Evolutionary conservation across 2,329 filamentous ascomycete species (phyloP).

Genomic region (Acarospora socialis): DNA sequence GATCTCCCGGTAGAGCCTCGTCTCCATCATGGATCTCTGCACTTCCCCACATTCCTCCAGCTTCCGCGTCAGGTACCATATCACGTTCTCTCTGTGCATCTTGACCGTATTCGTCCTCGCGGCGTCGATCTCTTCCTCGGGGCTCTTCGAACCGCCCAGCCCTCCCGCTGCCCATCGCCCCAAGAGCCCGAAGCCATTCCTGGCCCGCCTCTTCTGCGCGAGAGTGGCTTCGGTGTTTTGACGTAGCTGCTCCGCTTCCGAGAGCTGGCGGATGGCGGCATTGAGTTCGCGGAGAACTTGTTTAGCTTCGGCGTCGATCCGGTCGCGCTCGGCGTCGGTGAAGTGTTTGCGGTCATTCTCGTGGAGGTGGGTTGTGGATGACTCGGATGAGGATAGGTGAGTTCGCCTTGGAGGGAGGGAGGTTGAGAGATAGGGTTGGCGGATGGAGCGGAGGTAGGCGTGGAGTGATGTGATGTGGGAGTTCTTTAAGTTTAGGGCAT

Average conservation of each 20-base stretch:
- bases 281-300: conserved; percentile 74
- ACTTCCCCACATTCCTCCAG: conserved; percentile 63
- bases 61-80: conserved; percentile 66
- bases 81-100: conserved; percentile 63
- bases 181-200: conserved; percentile 42
- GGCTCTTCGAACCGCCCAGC: conserved; percentile 35
- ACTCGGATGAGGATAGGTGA: too few relatives aligned
- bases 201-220: conserved; percentile 54
- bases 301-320: conserved; percentile 78
- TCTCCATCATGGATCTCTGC: conserved; percentile 89
- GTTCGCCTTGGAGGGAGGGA: conserved; percentile 52
- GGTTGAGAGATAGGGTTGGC: conserved; percentile 81
- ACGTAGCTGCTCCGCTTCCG: conserved; percentile 68
- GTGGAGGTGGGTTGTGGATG: conserved; percentile 27
- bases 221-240: conserved; percentile 60
- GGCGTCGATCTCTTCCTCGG: conserved; percentile 60
- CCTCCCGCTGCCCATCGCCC: conserved; percentile 53
- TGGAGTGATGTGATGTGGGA: conserved; percentile 70
- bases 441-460: conserved; percentile 64
- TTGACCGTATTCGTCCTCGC: conserved; percentile 51
- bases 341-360: conserved; percentile 42
- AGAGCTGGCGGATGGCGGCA: conserved; percentile 61
- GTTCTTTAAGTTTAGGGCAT: conserved; percentile 43
- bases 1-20: conserved; percentile 65
- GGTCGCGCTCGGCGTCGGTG: conserved; percentile 68